Base-by-base conservation (phyloP, 1,284 basidiomycete genomes). In the Tranzscheliella williamsii region DNA sequence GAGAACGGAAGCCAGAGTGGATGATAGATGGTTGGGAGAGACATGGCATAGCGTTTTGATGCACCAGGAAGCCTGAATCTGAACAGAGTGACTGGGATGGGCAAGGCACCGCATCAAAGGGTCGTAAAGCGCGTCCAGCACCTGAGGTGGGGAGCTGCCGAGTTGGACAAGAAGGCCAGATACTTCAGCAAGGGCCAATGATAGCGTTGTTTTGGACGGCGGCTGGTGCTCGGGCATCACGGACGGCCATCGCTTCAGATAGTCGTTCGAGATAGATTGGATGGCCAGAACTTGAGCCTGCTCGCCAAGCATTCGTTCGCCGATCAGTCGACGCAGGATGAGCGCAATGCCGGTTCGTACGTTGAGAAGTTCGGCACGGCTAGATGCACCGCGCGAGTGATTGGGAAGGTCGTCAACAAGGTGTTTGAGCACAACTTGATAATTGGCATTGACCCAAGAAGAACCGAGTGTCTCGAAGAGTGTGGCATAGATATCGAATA, bases 281-380 rank as follows among this genome's bases (percentile, higher is more conserved):
- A 96, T 89, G 0, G 93, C 94, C 26, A 83, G 82, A 38, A 96
- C 93, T 79, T 97, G 93, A 64, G 91, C 90, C 73, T 97, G 93
- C 53, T 76, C 75, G 47, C 88, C 88, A 38, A 98, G 80, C 83
- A 97, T 87, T 44, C 91, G 82, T 5, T 88, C 85, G 1, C 89
- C 91, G 37, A 98, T 85, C 23, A 96, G 83, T 66, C 94, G 89
- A 33, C 91, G 83, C 24, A 97, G 79, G 9, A 97, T 74, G 26
- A 91, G 83, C 2, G 85, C 85, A 24, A 91, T 86, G 6, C 89
- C 81, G 29, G 86, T 87, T 15, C 90, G 83, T 2, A 88, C 82
- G 5, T 87, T 81, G 7, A 96, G 79, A 1, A 83, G 82, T 39
- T 96, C 93, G 79, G 63, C 60, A n/a, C 60, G 54, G 15, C 42